These are phyloP conservation scores for Russula olivacea DNA, from an alignment of 768 basidiomycete genomes.

Conservation along the genomic window DNA sequence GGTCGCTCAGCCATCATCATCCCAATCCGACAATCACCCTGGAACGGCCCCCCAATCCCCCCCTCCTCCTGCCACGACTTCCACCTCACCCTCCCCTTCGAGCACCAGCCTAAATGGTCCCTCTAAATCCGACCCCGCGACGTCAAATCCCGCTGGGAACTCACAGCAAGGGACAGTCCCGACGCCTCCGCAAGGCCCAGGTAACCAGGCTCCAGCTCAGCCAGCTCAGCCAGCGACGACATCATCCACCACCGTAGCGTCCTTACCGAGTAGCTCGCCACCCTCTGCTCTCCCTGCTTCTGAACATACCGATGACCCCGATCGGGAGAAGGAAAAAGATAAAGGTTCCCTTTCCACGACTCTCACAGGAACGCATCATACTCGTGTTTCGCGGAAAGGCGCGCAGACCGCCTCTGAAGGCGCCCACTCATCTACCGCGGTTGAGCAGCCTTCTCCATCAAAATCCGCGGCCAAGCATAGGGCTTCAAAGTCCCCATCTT, in stretches of 20 bases:
- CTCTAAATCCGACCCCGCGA: conserved; percentile 21
- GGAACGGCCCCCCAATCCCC: not conserved
- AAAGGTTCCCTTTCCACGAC: conserved; percentile 43
- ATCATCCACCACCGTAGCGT: conserved; percentile 20
- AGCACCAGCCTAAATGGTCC: conserved; percentile 20
- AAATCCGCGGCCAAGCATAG: conserved; percentile 23
- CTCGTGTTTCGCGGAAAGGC: conserved; percentile 31
- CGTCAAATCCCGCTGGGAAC: conserved; percentile 3
- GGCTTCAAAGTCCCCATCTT: conserved; percentile 30
- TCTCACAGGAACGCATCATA: conserved; percentile 38
- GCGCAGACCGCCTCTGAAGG: conserved; percentile 33
- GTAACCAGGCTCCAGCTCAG: conserved; percentile 9
- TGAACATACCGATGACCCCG: conserved; percentile 34
- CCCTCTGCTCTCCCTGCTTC: conserved; percentile 31
- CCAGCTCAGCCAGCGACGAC: conserved; percentile 19
- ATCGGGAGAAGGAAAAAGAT: conserved; percentile 42
- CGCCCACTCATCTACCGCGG: conserved; percentile 32
- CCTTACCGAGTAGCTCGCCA: conserved; percentile 24
- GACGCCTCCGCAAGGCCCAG: conserved; percentile 5
- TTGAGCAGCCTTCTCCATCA: conserved; percentile 26
- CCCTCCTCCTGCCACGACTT: not conserved
- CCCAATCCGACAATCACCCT: conserved; percentile 2
- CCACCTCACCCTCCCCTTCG: conserved; percentile 9
- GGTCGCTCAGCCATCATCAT: not conserved
- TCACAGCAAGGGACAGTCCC: conserved; percentile 29